Base-by-base conservation (phyloP, 2,329 filamentous ascomycete species). In the Apiospora aurea region DNA sequence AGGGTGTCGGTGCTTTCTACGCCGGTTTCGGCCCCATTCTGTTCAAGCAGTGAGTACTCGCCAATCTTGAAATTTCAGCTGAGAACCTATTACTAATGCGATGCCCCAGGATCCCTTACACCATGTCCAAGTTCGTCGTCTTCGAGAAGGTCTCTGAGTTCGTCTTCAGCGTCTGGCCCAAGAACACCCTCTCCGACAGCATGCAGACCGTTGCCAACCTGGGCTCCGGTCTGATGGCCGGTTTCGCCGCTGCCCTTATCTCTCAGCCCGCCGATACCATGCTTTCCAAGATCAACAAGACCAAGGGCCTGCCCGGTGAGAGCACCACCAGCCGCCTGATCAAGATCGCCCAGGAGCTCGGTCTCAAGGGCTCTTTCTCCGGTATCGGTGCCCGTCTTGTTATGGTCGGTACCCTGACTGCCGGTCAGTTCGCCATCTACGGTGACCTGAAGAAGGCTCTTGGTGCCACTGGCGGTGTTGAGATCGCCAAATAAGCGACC, bases 271-370 rank as follows among this genome's bases (percentile, higher is more conserved):
- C 92, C 81, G 92, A 94, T 83, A 94, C 92, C 78, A 94, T 94
- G 92, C 89, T 94, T 76, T 91, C 88, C 84, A 93, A 93, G 89
- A 93, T 94, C 87, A 94, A 94, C 90, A 94, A 93, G 90, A 92
- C 90, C 83, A 90, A 91, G 77, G 92, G 91, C 84, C 85, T 88
- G 71, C 92, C 92, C 72, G 92, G 92, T 85, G 92, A 94, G 86
- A 87, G 92, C 79, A 94, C 91, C 78, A 88, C 88, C 80, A 88
- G 85, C 83, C 90, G 92, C 83, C 83, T 94, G 76, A 86, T 93
- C 85, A 93, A 94, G 90, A 94, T 94, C 80, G 91, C 85, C 77
- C 90, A 90, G 83, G 92, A 94, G 83, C 90, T 94, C 75, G 92
- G 92, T 81, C 76, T 94, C 81, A 86, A 86, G 77, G 92, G 92